Conservation (phyloP, 2,329 filamentous ascomycete species). For the Alternaria ethzedia region DNA sequence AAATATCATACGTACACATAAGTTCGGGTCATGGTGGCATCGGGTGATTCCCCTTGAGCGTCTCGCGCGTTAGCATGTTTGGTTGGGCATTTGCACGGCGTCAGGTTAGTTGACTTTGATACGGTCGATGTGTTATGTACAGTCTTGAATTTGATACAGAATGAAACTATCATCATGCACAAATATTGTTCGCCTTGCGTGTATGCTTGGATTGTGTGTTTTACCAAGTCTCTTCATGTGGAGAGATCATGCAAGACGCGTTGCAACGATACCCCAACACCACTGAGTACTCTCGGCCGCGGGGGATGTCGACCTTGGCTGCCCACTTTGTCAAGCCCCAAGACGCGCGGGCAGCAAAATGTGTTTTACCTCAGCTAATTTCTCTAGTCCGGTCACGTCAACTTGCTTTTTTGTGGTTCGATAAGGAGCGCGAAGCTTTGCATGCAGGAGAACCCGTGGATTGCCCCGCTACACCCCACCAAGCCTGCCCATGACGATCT, state of each 20-base stretch:
- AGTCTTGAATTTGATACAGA: conserved; percentile 5
- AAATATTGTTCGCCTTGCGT: neutral
- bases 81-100: conserved; percentile 26
- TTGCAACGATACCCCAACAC: neutral
- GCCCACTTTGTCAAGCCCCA: neutral
- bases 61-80: conserved; percentile 30
- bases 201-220: neutral
- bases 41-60: conserved; percentile 20
- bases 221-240: neutral
- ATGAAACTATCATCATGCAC: neutral
- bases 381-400: conserved; percentile 7
- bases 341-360: neutral
- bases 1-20: conserved; percentile 17
- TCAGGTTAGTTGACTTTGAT: conserved; percentile 12
- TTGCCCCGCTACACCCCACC: conserved; percentile 29
- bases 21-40: conserved; percentile 18
- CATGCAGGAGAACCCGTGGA: conserved; percentile 11
- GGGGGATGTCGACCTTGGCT: conserved; percentile 19
- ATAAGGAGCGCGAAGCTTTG: conserved; percentile 26
- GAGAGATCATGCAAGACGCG: neutral
- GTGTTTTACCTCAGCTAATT: conserved; percentile 16
- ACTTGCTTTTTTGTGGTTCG: conserved; percentile 34
- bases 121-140: conserved; percentile 3
- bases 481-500: conserved; percentile 29
- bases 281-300: conserved; percentile 28